These are phyloP conservation scores for Trichoderma cornu-damae DNA, from an alignment of 2,329 filamentous ascomycete genomes.

Conservation along the genomic window DNA sequence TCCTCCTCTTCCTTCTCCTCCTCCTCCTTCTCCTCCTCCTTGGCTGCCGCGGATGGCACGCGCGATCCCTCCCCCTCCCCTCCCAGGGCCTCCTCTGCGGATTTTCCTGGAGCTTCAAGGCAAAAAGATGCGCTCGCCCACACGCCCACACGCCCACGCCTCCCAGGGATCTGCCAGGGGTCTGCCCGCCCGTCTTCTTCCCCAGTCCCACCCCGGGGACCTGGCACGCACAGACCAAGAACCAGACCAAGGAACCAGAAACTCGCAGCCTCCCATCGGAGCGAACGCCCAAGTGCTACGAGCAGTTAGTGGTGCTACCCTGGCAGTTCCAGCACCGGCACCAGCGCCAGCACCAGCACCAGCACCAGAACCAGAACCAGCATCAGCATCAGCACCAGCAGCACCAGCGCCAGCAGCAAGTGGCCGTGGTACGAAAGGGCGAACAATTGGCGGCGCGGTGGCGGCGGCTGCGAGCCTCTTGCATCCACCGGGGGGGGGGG, in stretches of 20 bases:
- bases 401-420: no score
- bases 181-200: conserved; percentile 3
- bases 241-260: no score
- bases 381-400: no score
- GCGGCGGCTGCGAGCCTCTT: conserved; percentile 13
- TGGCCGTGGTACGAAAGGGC: no score
- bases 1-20: not conserved
- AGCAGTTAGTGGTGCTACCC: no score
- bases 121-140: not conserved
- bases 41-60: conserved; percentile 13
- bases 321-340: no score
- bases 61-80: conserved; percentile 13
- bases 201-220: conserved; percentile 11
- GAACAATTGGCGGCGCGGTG: not conserved
- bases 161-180: not conserved
- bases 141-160: not conserved
- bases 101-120: no score
- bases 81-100: no score
- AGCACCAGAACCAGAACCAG: no score
- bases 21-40: conserved; percentile 4
- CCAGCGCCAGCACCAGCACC: no score
- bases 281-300: not conserved
- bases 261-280: conserved; percentile 14
- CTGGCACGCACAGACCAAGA: conserved; percentile 13
- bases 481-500: not conserved